These are phyloP conservation scores for Penicillium robsamsonii DNA, from an alignment of 495 filamentous ascomycete species.

Conservation along the genomic window DNA sequence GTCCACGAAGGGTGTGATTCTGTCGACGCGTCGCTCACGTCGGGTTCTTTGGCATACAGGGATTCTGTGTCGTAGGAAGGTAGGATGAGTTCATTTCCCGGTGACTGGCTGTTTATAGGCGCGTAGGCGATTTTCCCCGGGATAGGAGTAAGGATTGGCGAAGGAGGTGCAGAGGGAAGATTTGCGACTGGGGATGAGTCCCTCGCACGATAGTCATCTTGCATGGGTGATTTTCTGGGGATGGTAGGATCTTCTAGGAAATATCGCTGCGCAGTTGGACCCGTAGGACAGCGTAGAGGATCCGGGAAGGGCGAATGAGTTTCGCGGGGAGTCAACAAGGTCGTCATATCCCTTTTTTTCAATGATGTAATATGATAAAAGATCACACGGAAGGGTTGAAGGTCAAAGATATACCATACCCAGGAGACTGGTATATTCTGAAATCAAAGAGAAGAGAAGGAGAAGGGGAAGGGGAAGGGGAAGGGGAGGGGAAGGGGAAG, in stretches of 20 bases:
- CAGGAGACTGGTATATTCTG: neutral
- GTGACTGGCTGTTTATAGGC: conserved; percentile 62
- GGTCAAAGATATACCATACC: conserved; percentile 4
- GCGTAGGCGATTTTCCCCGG: conserved; percentile 36
- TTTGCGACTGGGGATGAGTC: conserved; percentile 36
- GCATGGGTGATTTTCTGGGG: conserved; percentile 37
- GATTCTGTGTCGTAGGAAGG: conserved; percentile 11
- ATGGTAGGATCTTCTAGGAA: conserved; percentile 36
- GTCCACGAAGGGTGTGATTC: conserved; percentile 19
- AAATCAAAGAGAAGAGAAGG: neutral
- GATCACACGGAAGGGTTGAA: too few species aligned
- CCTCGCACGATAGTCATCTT: conserved; percentile 29
- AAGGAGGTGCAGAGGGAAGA: conserved; percentile 40
- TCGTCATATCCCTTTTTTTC: conserved; percentile 37
- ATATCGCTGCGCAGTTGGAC: conserved; percentile 46
- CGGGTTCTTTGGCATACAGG: conserved; percentile 13
- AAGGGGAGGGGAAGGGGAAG: neutral
- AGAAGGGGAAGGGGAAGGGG: neutral
- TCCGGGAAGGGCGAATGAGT: conserved; percentile 40
- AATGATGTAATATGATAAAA: neutral
- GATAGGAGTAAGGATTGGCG: conserved; percentile 36
- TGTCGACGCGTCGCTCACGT: conserved; percentile 24
- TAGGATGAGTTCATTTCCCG: conserved; percentile 56
- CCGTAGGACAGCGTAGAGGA: conserved; percentile 40
- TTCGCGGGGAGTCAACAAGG: conserved; percentile 41